These are phyloP conservation scores for Pyricularia pennisetigena DNA, from an alignment of 2,329 filamentous ascomycete genomes.

Conservation along the genomic window DNA sequence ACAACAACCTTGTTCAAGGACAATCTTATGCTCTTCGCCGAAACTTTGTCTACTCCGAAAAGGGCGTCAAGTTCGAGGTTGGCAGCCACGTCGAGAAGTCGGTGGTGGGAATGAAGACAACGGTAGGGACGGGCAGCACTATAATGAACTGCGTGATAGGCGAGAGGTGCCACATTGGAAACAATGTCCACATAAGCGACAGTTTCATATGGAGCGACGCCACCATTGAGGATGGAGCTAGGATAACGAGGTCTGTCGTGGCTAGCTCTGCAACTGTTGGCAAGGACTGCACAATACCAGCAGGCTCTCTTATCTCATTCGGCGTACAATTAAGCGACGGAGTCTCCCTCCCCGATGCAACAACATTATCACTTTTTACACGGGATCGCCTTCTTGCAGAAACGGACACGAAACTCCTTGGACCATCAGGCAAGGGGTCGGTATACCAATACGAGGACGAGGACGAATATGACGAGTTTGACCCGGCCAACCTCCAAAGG, in stretches of 20 bases:
- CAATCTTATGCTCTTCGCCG: constrained; percentile 63
- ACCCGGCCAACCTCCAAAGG: constrained; percentile 42
- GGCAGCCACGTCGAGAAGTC: constrained; percentile 63
- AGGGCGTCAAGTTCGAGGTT: constrained; percentile 62
- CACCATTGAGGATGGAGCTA: constrained; percentile 63
- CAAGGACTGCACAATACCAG: constrained; percentile 55
- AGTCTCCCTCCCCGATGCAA: constrained; percentile 29
- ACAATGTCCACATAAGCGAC: constrained; percentile 67
- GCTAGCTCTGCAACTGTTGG: constrained; percentile 65
- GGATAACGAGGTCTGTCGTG: constrained; percentile 63
- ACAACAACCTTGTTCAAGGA: constrained; percentile 71
- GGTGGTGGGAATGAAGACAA: constrained; percentile 67
- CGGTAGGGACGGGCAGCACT: constrained; percentile 60
- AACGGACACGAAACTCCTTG: constrained; percentile 36
- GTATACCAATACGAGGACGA: constrained; percentile 38
- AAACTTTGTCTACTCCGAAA: constrained; percentile 58
- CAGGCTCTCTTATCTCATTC: constrained; percentile 72
- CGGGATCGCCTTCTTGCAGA: constrained; percentile 24
- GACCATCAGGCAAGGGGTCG: constrained; percentile 39
- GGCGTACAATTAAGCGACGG: constrained; percentile 62
- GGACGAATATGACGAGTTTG: constrained; percentile 32
- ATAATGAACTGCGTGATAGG: constrained; percentile 75
- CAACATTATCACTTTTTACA: constrained; percentile 26
- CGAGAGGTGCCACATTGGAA: constrained; percentile 75
- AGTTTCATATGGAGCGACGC: constrained; percentile 85